A percentile compares a stretch with the other conserved stretches of the same genome.
phyloP scores from a whole-genome alignment of 805 yeast species.

The Pichia rugopelliculosa region DNA sequence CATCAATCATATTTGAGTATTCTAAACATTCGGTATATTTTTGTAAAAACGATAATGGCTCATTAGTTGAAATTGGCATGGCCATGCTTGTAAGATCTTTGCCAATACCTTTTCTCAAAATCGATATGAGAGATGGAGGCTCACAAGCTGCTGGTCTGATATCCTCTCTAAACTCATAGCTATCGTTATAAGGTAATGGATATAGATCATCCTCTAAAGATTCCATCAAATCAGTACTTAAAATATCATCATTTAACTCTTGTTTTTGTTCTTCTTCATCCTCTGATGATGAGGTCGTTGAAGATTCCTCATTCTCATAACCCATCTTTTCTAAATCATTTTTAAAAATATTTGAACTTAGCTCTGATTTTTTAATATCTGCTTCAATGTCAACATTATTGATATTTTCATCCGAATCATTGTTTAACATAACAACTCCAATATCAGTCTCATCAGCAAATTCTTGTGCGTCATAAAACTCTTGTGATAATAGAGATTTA shows the following conservation, averaged over 20 bases:
- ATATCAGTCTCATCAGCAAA: conserved; percentile 38
- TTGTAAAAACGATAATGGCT: conserved; percentile 80
- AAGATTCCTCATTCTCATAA: neutral
- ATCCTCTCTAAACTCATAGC: conserved; percentile 48
- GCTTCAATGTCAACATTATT: neutral
- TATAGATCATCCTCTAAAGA: conserved; percentile 35
- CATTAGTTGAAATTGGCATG: conserved; percentile 93
- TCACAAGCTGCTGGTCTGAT: conserved; percentile 50
- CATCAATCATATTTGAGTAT: conserved; percentile 58
- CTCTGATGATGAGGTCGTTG: neutral
- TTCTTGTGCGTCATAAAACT: conserved; percentile 66
- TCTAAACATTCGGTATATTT: conserved; percentile 75
- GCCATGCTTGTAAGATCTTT: conserved; percentile 79
- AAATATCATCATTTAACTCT: conserved; percentile 1
- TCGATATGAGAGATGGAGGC: conserved; percentile 78
- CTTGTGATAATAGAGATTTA: conserved; percentile 39
- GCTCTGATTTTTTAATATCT: neutral
- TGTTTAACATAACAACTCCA: conserved; percentile 51
- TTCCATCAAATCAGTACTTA: neutral
- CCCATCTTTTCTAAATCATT: neutral
- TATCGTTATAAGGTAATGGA: conserved; percentile 53
- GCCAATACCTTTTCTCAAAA: conserved; percentile 85
- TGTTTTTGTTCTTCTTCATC: neutral
- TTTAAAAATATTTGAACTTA: neutral
- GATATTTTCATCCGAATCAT: conserved; percentile 5